Evolutionary conservation across 225 moss, liverwort and hornwort species (phyloP), one percentile per base, ranked within the genome.

Genomic region (Straminergon stramineum): DNA sequence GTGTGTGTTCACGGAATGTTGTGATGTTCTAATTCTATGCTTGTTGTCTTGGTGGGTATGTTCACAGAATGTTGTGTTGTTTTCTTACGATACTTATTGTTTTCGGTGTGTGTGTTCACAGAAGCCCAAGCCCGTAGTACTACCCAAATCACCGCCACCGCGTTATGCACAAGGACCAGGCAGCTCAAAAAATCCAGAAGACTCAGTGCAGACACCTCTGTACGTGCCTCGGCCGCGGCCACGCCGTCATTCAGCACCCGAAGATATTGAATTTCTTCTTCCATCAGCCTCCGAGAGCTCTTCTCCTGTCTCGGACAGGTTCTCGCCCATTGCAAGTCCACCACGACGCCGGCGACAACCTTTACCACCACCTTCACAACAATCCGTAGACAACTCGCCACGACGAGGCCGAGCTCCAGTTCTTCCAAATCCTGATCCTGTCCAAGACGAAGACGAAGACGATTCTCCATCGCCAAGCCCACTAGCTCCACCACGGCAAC

Each of bases 221-320:
- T 88, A 91, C n/a, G 37, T 57, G 34, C 66, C 86, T 41, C 71
- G 28, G 48, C 70, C 88, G 41, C 93, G 84, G 14, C 52, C 35
- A 23, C 69, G 87, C 26, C 91, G 87, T 34, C 94, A 90, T 24
- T 90, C 93, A 13, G 93, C 93, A 26, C 90, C 93, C 27, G 88
- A 91, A 37, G 91, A 92, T 19, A 90, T 90, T 19, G 90, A 90
- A 26, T 93, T 93, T 39, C 89, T 85, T 17, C 74, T 67, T 56
- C 91, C 85, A 39, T 69, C 79, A 23, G 68, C 45, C 43, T 86
- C 86, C 56, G 90, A 55, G 65, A 86, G 89, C 48, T 88, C 92
- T 41, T 89, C 90, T 14, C 92, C 90, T 28, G 39, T 82, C 52
- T 93, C 90, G 5, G 91, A 90, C 64, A 66, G 68, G n/a, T 62